Conservation (phyloP, 2,329 filamentous ascomycete genomes). For the Nectriaceae sp. region DNA sequence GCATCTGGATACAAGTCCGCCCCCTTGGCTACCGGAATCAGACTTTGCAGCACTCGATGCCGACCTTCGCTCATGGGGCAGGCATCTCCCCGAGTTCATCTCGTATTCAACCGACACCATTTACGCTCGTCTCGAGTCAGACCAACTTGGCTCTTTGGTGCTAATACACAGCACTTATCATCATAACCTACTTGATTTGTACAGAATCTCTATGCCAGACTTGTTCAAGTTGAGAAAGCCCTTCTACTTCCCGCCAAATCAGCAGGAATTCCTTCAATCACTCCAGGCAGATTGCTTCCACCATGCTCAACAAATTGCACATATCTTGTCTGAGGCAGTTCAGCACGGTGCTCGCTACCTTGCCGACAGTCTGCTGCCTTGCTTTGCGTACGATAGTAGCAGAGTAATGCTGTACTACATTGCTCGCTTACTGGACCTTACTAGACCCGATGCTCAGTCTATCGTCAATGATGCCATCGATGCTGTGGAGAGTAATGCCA, state of each 20-base stretch:
- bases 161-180: constrained; percentile 49
- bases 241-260: constrained; percentile 41
- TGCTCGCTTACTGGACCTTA: constrained; percentile 43
- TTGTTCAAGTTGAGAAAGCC: constrained; percentile 46
- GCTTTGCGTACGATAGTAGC: constrained; percentile 49
- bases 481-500: constrained; percentile 42
- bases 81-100: constrained; percentile 44
- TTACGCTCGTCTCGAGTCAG: constrained; percentile 47
- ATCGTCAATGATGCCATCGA: constrained; percentile 41
- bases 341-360: constrained; percentile 43
- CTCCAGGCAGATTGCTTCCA: constrained; percentile 41
- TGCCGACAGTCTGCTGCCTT: constrained; percentile 47
- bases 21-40: constrained; percentile 46
- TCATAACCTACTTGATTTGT: constrained; percentile 47
- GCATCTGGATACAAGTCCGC: constrained; percentile 38
- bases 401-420: constrained; percentile 51
- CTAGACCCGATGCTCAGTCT: constrained; percentile 34
- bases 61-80: constrained; percentile 43
- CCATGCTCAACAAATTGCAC: constrained; percentile 40
- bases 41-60: constrained; percentile 43
- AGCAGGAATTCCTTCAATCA: constrained; percentile 37
- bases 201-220: constrained; percentile 47
- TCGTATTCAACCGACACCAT: constrained; percentile 46
- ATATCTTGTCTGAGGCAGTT: constrained; percentile 41
- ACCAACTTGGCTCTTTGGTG: constrained; percentile 46